Base-by-base conservation (phyloP, 768 basidiomycete species). In the Suillus occidentalis region DNA sequence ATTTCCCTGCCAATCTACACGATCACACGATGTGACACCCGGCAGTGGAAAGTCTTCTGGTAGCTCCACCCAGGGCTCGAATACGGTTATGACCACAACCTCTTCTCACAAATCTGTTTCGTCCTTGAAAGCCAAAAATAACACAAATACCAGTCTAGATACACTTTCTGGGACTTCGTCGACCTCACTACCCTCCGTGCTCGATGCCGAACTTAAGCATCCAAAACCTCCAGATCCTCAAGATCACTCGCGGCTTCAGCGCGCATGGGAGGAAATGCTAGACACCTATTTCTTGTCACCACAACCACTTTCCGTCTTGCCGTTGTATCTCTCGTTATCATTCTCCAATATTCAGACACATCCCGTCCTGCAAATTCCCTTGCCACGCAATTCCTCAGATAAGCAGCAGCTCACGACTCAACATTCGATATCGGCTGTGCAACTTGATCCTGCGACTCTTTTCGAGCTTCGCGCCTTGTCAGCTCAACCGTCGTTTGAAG, bases 181-280 rank as follows among this genome's bases (percentile, higher is more conserved):
- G 40, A 67, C 67, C 9, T 66, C 71, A 3, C 68, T 76, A 45
- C 69, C 75, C 0, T 63, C 66, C 5, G 63, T 37, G 63, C 70
- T 71, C 31, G 39, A 67, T 25, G 7, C 62, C 34, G 53, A 69
- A 31, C 37, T 52, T 18, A 67, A 52, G 53, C 52, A 67, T 40
- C 59, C 60, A n/a, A 64, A 71, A 8, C 69, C 73, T 4, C 74
- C 75, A 1, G 73, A 88, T 70, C 85, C 85, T 20, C 84, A 85
- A 67, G 87, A 91, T 69, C 90, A 92, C 69, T 77, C 83, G 16
- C 80, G 81, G 62, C 80, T 92, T 49, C 83, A 84, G 72, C 76
- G 79, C 4, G 85, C 89, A 6, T 91, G 90, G 89, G 85, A 87
- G 61, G 81, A 82, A 47, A 89, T 91, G 89, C 81, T 91, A 36